phyloP scores from a whole-genome alignment of 2,329 filamentous ascomycete species.

The Trichoderma atroviride region DNA sequence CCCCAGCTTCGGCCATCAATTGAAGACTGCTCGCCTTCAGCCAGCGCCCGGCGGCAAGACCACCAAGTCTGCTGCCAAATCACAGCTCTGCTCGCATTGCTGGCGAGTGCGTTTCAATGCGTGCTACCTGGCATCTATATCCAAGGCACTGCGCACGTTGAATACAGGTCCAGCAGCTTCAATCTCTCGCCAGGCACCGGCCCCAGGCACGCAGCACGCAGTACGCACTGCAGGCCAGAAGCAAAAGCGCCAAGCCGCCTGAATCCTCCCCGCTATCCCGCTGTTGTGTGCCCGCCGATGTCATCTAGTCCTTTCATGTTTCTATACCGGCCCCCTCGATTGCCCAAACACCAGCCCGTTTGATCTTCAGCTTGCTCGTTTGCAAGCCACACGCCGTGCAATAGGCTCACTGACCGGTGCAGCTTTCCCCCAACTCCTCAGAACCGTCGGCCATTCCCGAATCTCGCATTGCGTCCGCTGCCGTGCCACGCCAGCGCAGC shows the following conservation, averaged over 20 bases:
- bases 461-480: background rate
- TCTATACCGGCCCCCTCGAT: background rate
- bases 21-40: background rate
- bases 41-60: background rate
- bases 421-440: background rate
- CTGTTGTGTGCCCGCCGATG: conserved; percentile 11
- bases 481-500: background rate
- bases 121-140: background rate
- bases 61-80: background rate
- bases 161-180: background rate
- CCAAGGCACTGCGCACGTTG: background rate
- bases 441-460: background rate
- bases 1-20: background rate
- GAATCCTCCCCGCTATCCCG: background rate
- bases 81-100: background rate
- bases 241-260: conserved; percentile 4
- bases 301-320: background rate
- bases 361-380: background rate
- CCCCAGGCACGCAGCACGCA: background rate
- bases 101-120: background rate
- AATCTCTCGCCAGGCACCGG: background rate
- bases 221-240: background rate
- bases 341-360: background rate
- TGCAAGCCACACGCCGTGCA: background rate
- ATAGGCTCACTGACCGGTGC: conserved; percentile 2